Evolutionary conservation across 2,329 filamentous ascomycete species (phyloP).

Genomic region (Colletotrichum tropicicola): DNA sequence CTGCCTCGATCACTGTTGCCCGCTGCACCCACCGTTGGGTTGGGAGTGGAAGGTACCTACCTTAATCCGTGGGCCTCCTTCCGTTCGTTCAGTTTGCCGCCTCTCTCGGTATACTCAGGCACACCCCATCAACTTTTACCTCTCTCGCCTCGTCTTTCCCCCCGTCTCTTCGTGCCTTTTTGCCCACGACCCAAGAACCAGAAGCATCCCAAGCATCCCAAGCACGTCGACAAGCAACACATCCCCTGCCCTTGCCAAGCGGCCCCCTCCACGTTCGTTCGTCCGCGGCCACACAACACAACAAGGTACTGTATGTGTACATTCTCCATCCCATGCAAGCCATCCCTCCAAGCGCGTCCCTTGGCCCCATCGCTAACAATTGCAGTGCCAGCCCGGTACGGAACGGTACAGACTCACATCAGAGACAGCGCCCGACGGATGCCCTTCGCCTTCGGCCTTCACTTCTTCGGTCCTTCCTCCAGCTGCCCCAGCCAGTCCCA

Average conservation of each 20-base stretch:
- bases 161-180: background rate
- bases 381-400: conserved; percentile 13
- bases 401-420: conserved; percentile 4
- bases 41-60: background rate
- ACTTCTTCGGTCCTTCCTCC: conserved; percentile 26
- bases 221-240: conserved; percentile 1
- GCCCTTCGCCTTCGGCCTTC: conserved; percentile 22
- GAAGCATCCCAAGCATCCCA: background rate
- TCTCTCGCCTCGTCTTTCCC: background rate
- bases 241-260: conserved; percentile 11
- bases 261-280: background rate
- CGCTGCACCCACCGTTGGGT: background rate
- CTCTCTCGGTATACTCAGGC: conserved; percentile 3
- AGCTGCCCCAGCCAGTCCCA: background rate
- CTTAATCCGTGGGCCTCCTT: background rate
- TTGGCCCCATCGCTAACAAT: conserved; percentile 6
- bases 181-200: no score
- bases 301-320: no score
- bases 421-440: conserved; percentile 10
- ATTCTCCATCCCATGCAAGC: no score
- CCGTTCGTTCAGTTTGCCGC: background rate
- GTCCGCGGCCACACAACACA: no score
- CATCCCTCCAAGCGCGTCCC: background rate
- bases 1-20: background rate
- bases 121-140: background rate